Base-by-base conservation (phyloP, 495 filamentous ascomycete species). In the Aspergillus baeticus region DNA sequence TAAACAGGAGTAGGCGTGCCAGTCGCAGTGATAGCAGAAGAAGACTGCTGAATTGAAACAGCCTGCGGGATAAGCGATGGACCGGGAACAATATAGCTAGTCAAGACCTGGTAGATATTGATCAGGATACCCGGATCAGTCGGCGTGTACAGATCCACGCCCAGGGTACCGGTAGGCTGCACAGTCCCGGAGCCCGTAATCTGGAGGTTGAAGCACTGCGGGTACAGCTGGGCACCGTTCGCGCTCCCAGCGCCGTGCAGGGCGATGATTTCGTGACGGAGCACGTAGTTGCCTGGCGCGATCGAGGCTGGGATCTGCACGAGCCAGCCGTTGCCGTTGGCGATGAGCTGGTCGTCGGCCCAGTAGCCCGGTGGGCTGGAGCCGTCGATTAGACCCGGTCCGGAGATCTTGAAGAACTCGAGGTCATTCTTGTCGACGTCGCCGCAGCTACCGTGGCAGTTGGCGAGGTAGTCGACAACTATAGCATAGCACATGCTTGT, bases 201-300 rank as follows among this genome's bases (percentile, higher is more conserved):
- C 54, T 80, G 72, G 26, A 89, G 69, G 71, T 87, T 89, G 69
- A 88, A 74, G 76, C 87, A 90, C 58, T 85, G 76, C 3, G 86
- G 86, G 59, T 90, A 90, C 60, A 79, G 78, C 79, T 90, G 87
- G 0, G 86, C 84, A 37, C 84, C 85, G 60, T 81, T 74, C 2
- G 54, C 56, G 8, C 63, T 52, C 13, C 66, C 71, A 6, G 80
- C 84, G n/a, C 74, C 68, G 72, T 89, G 86, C 3, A 89, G 78
- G 5, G 85, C 86, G 50, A 89, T 83, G 57, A 89, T 80, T 69
- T 90, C 87, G 63, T 88, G 84, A 15, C 87, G 84, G 20, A 90
- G 74, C 46, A 89, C 81, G 65, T 88, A 90, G 69, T 84, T 81
- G 18, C 86, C 86, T 5, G 84, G 65, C 23, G 79, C 80, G 39